Base-by-base conservation (phyloP, 2,329 filamentous ascomycete genomes). In the Xylariaceae sp. region DNA sequence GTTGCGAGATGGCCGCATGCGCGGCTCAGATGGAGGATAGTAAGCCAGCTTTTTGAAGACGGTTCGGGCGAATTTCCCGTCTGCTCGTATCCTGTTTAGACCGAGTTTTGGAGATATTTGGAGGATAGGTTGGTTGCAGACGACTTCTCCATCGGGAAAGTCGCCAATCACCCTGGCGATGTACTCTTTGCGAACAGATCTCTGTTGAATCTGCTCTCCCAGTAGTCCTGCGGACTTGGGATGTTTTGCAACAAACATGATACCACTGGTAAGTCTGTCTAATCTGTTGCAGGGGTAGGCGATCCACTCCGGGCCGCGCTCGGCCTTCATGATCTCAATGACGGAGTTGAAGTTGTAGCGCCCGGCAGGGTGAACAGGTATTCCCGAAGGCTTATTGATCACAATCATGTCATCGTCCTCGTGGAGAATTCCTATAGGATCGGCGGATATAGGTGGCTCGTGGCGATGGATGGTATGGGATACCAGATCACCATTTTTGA, bases 161-260 rank as follows among this genome's bases (percentile, higher is more conserved):
- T 89, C 81, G 47, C 94, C 94, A 60, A 88, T 88, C 9, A 97
- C 94, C 37, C 94, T 81, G 2, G 92, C 92, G 21, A 99, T 78
- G 66, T 99, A 99, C 70, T 99, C 94, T 70, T 99, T 99, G 63
- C 90, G 85, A 36, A 99, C 89, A 0, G 87, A 92, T 34, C 94
- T 81, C 5, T 80, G 81, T 61, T 84, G 81, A 54, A 99, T 89
- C 70, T 96, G 88, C 40, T 79, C 74, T 51, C 86, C 84, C 61
- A 99, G 80, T 30, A 78, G 77, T 60, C 92, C 89, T 0, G 94
- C 92, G 0, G 88, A 89, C 65, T 84, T 82, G 36, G 85, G 79
- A 59, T 89, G 85, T 73, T 99, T 99, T 26, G 87, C 94, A 63
- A 99, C 85, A 70, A 99, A 99, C 92, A 99, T 97, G 68, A 99